Base-by-base conservation (phyloP, 2,329 filamentous ascomycete species). In the Aspergillus pseudotamarii region DNA sequence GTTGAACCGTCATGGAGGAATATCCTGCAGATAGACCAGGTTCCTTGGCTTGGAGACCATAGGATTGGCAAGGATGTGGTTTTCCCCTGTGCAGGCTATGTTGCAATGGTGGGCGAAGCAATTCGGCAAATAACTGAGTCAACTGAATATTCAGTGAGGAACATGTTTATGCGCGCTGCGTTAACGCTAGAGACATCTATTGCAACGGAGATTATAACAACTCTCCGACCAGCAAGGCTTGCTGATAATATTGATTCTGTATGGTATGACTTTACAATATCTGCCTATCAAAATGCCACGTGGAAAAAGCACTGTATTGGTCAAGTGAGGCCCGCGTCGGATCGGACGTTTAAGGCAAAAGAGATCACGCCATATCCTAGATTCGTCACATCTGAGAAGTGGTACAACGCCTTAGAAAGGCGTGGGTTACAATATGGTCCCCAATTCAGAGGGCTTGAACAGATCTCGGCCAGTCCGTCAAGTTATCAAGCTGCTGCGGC, bases 31-130 rank as follows among this genome's bases (percentile, higher is more conserved):
- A 45, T 73, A 0, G 60, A 65, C 1, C 67, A 75, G 43, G 64
- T 71, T 0, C 65, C 73, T 0, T 78, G 76, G 76, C 59, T 78
- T 11, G 46, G 53, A 1, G 73, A 77, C 28, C 76, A 78, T 62
- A 56, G 67, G 3, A 61, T 76, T 12, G 58, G 66, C 26, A 64
- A 51, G 0, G 58, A 69, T 2, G 59, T 70, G 14, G 61, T 72
- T 6, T 75, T 73, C 41, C 72, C 72, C 1, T 65, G 62, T 8
- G 72, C 71, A 0, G 71, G 65, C 0, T 75, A 73, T 57, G 53
- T 72, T 26, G 55, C 68, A 1, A 72, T 73, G 66, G 66, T 67
- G 23, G 68, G 68, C 2, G 71, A 73, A 53, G 71, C 71, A 1
- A 59, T 67, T 10, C 63, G 58, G 2, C 69, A 71, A 51, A 19